Evolutionary conservation across 352 stramenopile species (phyloP), one percentile per base, ranked within the genome.

Genomic region (Pilasporangium apinafurcum): DNA sequence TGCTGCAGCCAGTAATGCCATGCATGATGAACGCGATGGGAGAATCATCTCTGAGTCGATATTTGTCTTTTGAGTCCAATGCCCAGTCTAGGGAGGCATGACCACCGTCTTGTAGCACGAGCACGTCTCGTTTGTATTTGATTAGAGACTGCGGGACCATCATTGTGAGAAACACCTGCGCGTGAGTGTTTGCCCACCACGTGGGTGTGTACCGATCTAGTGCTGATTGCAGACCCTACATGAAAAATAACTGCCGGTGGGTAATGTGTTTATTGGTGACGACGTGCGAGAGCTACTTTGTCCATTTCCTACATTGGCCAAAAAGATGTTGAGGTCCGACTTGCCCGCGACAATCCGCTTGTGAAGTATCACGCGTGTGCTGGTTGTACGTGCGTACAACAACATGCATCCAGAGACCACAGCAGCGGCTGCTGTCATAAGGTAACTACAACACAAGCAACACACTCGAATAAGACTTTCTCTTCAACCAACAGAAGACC

Each of bases 101-200:
- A 10, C 79, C 79, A 8, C 76, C 74, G 31, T 92, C 79, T 26
- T 67, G 31, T 8, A 89, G 48, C 14, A 36, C 46, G 5, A 92
- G 44, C 7, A 92, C 34, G 21, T 89, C 68, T 47, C 79, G 64
- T 42, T 58, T 57, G 62, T 86, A 92, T 34, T 62, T 28, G 30
- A 92, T 42, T 7, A 40, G 41, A 2, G 59, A 38, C 44, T 89
- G 76, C 28, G 71, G 76, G 24, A 88, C 58, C 40, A 92, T 31
- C 30, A 92, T 83, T 13, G 71, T 86, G 48, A 92, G 56, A 33
- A 85, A 48, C 36, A 76, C 68, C 43, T 92, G 79, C 25, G 86
- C 56, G 46, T 92, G 79, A 20, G 51, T 59, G 42, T 87, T 89
- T 36, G 78, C 77, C 69, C 74, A 86, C 79, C 79, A 92, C 22